Conservation (phyloP, 2,329 filamentous ascomycete species). For the Aspergillus puulaauensis region DNA sequence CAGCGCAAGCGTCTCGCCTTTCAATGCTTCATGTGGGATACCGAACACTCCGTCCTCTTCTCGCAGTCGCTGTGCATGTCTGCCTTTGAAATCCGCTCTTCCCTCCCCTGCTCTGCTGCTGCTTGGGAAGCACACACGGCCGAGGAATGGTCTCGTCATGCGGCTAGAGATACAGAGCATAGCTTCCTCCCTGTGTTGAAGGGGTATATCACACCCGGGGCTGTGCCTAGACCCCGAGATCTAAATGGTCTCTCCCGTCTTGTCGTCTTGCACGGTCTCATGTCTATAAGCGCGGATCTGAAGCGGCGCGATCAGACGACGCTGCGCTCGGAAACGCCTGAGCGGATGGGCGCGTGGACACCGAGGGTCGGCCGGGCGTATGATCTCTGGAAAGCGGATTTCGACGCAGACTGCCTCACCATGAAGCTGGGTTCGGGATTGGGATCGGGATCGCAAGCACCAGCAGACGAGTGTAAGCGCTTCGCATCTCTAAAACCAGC, state of each 20-base stretch:
- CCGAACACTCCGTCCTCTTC: constrained; percentile 63
- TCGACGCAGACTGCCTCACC: constrained; percentile 51
- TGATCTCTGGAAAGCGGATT: constrained; percentile 59
- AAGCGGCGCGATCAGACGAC: constrained; percentile 62
- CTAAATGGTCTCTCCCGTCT: constrained; percentile 56
- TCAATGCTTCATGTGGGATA: constrained; percentile 67
- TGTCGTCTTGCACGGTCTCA: constrained; percentile 60
- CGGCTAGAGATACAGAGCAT: constrained; percentile 37
- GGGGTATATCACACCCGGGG: constrained; percentile 52
- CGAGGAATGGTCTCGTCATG: constrained; percentile 50
- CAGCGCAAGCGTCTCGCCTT: constrained; percentile 61
- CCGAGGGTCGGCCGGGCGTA: constrained; percentile 54
- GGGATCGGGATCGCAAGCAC: constrained; percentile 30
- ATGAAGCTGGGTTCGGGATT: constrained; percentile 27
- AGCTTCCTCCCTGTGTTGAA: constrained; percentile 56
- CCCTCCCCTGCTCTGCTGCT: constrained; percentile 55
- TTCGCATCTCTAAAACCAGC: constrained; percentile 52
- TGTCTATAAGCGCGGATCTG: constrained; percentile 64
- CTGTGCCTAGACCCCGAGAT: constrained; percentile 35
- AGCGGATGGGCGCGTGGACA: constrained; percentile 50
- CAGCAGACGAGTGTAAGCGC: constrained; percentile 25
- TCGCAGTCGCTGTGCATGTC: constrained; percentile 68
- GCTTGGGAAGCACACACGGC: constrained; percentile 60
- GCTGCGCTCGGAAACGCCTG: constrained; percentile 46
- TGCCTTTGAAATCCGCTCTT: constrained; percentile 60